Evolutionary conservation across 306 rosid species (phyloP).

Genomic region (Cyamopsis tetragonoloba): DNA sequence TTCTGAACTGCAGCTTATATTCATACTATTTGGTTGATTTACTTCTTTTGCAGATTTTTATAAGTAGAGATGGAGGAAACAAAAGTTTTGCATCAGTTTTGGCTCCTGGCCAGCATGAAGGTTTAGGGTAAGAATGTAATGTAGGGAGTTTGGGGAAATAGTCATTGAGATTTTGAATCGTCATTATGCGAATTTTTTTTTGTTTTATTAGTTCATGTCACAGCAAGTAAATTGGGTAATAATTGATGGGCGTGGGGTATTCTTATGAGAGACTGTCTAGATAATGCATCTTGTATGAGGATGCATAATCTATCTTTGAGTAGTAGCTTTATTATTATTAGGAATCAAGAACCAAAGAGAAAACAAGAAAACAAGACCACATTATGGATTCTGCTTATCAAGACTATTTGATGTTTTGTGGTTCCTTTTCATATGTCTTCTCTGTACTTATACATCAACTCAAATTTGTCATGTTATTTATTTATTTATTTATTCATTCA

Average conservation of each 20-base stretch:
- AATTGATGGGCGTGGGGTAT: no score
- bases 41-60: slow-evolving; percentile 67
- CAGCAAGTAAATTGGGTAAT: no score
- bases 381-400: background rate
- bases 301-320: no score
- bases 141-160: slow-evolving; percentile 14
- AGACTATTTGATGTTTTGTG: background rate
- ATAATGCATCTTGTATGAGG: no score
- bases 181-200: no score
- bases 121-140: slow-evolving; percentile 70
- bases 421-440: slow-evolving; percentile 11
- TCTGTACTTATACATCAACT: background rate
- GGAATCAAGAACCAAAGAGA: no score
- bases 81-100: slow-evolving; percentile 85
- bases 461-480: slow-evolving; percentile 14
- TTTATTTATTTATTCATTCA: slow-evolving; percentile 20
- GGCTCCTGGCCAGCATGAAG: slow-evolving; percentile 99
- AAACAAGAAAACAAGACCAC: no score
- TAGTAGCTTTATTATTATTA: no score
- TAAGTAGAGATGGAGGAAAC: slow-evolving; percentile 90
- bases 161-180: background rate
- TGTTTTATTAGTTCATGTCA: no score
- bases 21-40: slow-evolving; percentile 25
- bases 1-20: slow-evolving; percentile 9
- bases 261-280: no score